phyloP scores from a whole-genome alignment of 1,284 basidiomycete genomes.

The Heliocybe sulcata region DNA sequence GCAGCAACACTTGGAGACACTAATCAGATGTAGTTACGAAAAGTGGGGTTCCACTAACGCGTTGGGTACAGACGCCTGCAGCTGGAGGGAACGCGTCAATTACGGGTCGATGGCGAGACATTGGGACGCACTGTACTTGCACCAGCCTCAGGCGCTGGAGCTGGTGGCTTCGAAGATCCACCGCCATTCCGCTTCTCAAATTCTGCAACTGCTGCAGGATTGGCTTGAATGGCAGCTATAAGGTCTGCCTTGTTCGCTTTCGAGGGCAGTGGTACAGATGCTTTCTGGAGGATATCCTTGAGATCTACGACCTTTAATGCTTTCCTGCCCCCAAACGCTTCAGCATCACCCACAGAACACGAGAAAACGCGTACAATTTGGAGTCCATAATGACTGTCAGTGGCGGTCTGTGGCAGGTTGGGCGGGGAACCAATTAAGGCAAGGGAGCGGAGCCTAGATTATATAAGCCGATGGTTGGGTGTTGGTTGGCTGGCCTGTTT shows the following conservation, averaged over 20 bases:
- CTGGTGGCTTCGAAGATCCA: background rate
- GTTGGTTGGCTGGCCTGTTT: conserved; percentile 8
- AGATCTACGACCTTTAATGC: conserved; percentile 68
- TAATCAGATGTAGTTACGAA: too few relatives aligned
- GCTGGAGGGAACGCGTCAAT: background rate
- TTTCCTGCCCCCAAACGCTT: conserved; percentile 27
- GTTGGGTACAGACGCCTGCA: background rate
- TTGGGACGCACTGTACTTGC: conserved; percentile 3
- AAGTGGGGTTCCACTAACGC: background rate
- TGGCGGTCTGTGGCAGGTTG: too few relatives aligned
- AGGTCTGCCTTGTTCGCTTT: conserved; percentile 64
- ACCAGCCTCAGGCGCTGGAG: conserved; percentile 2
- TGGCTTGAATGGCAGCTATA: conserved; percentile 50
- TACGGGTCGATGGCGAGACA: background rate
- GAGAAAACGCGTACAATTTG: conserved; percentile 29
- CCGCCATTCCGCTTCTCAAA: conserved; percentile 31
- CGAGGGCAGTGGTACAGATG: conserved; percentile 36
- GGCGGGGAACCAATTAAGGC: background rate
- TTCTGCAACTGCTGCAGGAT: conserved; percentile 38
- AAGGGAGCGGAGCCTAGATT: background rate
- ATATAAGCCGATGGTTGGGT: conserved; percentile 7
- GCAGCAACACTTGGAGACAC: too few relatives aligned
- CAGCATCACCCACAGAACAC: conserved; percentile 8
- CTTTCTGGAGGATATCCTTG: conserved; percentile 51
- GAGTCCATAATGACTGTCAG: conserved; percentile 35